phyloP scores from a whole-genome alignment of 169 alveolate genomes.

The Hepatocystis sp. region DNA sequence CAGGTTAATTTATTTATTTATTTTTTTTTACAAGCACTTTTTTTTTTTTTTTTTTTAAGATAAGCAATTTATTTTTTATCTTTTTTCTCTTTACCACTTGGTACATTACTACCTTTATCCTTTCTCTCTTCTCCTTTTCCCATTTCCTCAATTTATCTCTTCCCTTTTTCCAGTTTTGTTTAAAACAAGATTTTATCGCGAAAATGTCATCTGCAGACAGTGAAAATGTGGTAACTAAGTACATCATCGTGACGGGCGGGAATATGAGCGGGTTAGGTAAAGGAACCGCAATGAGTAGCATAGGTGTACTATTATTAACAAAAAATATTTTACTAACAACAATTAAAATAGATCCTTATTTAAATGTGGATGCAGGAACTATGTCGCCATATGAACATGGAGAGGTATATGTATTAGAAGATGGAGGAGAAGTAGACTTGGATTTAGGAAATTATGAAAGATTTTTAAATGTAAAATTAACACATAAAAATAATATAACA shows the following conservation, averaged over 20 bases:
- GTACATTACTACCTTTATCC: no score
- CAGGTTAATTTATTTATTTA: no score
- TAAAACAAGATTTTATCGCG: no score
- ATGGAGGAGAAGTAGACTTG: conserved; percentile 98
- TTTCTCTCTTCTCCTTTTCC: no score
- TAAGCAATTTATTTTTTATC: no score
- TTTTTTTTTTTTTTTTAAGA: no score
- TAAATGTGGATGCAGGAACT: conserved; percentile 96
- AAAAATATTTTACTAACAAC: conserved; percentile 93
- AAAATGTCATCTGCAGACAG: no score
- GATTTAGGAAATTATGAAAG: conserved; percentile 99
- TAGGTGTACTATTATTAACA: conserved; percentile 93
- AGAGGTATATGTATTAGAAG: conserved; percentile 96
- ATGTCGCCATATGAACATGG: conserved; percentile 99
- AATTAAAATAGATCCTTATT: conserved; percentile 97
- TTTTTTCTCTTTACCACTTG: no score
- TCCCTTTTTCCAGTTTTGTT: no score
- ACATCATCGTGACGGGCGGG: conserved; percentile 95
- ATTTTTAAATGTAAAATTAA: conserved; percentile 90
- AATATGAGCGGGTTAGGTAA: conserved; percentile 97
- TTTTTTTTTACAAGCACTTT: no score
- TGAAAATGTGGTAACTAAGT: conserved; percentile 83
- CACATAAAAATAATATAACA: conserved; percentile 93
- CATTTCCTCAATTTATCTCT: no score
- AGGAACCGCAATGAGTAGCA: conserved; percentile 95